Evolutionary conservation across 2,329 filamentous ascomycete genomes (phyloP), one percentile per base, ranked within the genome.

Genomic region (Sarocladiaceae sp.): DNA sequence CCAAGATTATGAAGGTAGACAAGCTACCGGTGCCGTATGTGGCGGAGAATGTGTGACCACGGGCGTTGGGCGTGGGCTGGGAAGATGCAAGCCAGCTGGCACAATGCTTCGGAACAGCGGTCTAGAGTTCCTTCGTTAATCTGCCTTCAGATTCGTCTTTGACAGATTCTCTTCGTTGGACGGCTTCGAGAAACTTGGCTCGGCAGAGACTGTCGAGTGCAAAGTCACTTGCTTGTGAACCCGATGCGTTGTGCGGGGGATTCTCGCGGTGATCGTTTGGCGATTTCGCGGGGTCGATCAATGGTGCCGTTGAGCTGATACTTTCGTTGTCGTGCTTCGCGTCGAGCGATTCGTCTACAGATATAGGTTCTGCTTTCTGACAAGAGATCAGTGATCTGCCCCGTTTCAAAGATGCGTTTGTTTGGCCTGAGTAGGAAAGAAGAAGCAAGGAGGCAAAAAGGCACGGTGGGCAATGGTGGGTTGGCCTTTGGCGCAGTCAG

Each of bases 401-500:
- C 15, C 12, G 7, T 7, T 10, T 7, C 15, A 7, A 6, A n/a
- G 28, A 15, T n/a, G 15, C 28, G 40, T 22, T 12, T 22, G 10
- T 26, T 20, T 40, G 37, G 17, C 37, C 12, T 40, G 23, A 12
- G 20, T 4, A 22, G 37, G 22, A 46, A 48, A 48, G 44, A 33
- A 31, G 22, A 46, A 48, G 33, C 26, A 33, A 31, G 44, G 26
- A 48, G 26, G 44, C 22, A 15, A 48, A 33, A 29, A 48, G 40
- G 40, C 15, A 33, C 44, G 44, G 44, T 33, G 18, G 10, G 40
- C 11, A 8, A 48, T 33, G 40, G 37, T 25, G 37, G 37, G 40
- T 25, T 46, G 15, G 37, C 17, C 17, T 22, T 33, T 48, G 44
- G 44, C 44, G 26, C 44, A 48, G 44, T 48, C 44, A 48, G 44